These are phyloP conservation scores for Talaromyces marneffei DNA, from an alignment of 2,329 filamentous ascomycete species.

Conservation along the genomic window DNA sequence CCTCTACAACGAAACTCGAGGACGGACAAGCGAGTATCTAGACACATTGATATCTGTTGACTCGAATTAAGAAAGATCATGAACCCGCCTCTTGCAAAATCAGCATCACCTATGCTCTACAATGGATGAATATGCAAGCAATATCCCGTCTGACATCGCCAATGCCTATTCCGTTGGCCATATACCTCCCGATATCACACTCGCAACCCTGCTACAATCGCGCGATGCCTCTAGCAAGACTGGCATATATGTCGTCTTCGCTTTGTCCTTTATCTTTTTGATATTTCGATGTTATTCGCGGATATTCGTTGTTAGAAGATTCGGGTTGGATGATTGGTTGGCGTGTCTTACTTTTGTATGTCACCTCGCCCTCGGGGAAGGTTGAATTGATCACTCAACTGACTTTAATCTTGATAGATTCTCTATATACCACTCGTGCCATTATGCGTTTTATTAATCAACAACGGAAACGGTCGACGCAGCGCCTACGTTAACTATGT, in stretches of 20 bases:
- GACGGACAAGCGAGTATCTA: too few relatives aligned
- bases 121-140: neutral
- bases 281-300: slow-evolving; percentile 44
- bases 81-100: neutral
- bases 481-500: slow-evolving; percentile 11
- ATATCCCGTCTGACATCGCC: slow-evolving; percentile 24
- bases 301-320: slow-evolving; percentile 37
- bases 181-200: slow-evolving; percentile 22
- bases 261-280: slow-evolving; percentile 29
- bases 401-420: neutral
- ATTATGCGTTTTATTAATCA: slow-evolving; percentile 4
- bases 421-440: slow-evolving; percentile 12
- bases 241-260: slow-evolving; percentile 27
- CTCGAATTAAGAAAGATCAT: neutral
- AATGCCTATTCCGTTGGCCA: slow-evolving; percentile 24
- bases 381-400: neutral
- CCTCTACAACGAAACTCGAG: neutral
- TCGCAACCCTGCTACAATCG: slow-evolving; percentile 25
- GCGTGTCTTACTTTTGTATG: slow-evolving; percentile 45
- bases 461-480: slow-evolving; percentile 11
- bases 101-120: neutral
- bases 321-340: slow-evolving; percentile 45
- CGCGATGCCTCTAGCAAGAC: slow-evolving; percentile 24
- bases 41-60: neutral
- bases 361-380: neutral